Evolutionary conservation across 108 stramenopile species (phyloP).

Genomic region (Aurantiochytrium sp.): DNA sequence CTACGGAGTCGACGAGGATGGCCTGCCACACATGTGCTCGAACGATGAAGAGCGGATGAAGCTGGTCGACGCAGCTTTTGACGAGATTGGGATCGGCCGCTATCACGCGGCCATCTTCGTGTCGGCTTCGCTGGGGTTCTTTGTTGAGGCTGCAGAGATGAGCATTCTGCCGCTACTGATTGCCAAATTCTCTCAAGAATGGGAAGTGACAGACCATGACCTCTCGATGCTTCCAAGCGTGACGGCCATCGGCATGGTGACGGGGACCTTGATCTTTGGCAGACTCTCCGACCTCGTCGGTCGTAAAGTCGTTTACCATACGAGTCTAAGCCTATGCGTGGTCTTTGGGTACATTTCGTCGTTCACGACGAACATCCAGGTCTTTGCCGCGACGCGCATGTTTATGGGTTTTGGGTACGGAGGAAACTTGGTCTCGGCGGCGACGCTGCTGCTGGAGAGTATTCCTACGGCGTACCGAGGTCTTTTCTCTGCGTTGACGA

Average conservation of each 20-base stretch:
- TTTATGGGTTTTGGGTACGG: slow-evolving; percentile 1
- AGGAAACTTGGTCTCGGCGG: background rate
- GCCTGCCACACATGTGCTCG: background rate
- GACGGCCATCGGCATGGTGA: background rate
- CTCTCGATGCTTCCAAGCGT: background rate
- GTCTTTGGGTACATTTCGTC: background rate
- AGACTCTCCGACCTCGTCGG: background rate
- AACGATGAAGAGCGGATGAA: background rate
- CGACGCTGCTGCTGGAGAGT: background rate
- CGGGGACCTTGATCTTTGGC: background rate
- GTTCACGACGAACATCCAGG: background rate
- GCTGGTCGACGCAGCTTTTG: background rate
- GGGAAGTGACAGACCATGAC: background rate
- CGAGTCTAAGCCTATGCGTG: background rate
- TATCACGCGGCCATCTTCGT: background rate
- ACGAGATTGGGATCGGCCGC: background rate
- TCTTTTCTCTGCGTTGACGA: background rate
- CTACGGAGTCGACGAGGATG: background rate
- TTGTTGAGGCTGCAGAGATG: background rate
- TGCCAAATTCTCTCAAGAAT: background rate
- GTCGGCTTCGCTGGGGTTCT: slow-evolving; percentile 3
- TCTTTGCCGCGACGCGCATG: background rate
- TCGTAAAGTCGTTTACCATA: background rate
- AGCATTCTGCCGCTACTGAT: background rate
- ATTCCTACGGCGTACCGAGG: background rate